phyloP scores from a whole-genome alignment of 2,329 filamentous ascomycete genomes.

The Leptographium flavum region DNA sequence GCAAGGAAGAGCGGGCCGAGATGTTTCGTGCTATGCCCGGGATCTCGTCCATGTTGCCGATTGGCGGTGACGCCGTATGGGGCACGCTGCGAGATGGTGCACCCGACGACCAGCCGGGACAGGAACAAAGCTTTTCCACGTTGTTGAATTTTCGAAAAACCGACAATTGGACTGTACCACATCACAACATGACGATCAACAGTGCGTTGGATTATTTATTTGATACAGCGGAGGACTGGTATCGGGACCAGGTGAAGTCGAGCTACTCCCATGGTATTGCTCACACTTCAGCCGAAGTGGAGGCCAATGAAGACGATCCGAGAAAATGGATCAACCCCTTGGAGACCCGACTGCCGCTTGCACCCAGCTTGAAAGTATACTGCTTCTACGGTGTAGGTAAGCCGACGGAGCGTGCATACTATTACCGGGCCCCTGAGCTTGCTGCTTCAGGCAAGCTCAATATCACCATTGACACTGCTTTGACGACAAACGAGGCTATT shows the following conservation, averaged over 20 bases:
- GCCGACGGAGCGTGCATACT: conserved; percentile 83
- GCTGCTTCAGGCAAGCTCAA: conserved; percentile 54
- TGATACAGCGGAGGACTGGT: conserved; percentile 74
- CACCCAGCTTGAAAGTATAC: conserved; percentile 84
- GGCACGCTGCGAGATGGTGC: conserved; percentile 67
- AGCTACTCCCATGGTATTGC: conserved; percentile 87
- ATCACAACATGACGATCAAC: conserved; percentile 66
- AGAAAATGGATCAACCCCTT: conserved; percentile 92
- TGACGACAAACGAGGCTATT: conserved; percentile 39
- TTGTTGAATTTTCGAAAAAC: conserved; percentile 69
- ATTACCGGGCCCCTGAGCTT: conserved; percentile 58
- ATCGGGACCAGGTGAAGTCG: conserved; percentile 52
- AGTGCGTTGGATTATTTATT: conserved; percentile 68
- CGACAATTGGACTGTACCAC: conserved; percentile 47
- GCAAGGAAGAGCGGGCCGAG: conserved; percentile 77
- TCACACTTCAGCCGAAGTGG: conserved; percentile 63
- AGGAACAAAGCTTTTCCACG: conserved; percentile 61
- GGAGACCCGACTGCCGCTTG: conserved; percentile 72
- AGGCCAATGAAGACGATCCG: conserved; percentile 62
- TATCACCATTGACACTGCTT: conserved; percentile 55
- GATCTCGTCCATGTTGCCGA: conserved; percentile 89
- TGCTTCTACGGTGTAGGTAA: conserved; percentile 97
- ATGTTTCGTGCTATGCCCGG: conserved; percentile 96
- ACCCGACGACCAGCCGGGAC: conserved; percentile 68
- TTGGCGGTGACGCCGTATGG: conserved; percentile 91